phyloP scores from a whole-genome alignment of 179 eudicot genomes.

The Pouteria campechiana region DNA sequence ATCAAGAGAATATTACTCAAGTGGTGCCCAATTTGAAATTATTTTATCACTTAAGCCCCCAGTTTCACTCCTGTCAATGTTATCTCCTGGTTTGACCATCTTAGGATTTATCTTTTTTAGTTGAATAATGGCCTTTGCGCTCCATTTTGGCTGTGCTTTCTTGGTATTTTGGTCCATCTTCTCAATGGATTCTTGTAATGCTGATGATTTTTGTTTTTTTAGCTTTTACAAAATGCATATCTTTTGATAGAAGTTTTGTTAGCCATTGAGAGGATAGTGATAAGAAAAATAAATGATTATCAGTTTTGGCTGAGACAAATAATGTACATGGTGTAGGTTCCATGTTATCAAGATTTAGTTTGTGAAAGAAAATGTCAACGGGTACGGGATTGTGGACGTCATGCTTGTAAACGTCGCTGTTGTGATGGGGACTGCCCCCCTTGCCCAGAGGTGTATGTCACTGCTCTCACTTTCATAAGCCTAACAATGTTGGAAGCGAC shows the following conservation, averaged over 20 bases:
- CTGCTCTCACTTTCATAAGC: neutral
- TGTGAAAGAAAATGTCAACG: constrained; percentile 91
- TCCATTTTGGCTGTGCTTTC: too few relatives aligned
- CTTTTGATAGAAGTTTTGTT: too few relatives aligned
- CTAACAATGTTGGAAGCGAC: neutral
- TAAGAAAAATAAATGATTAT: too few relatives aligned
- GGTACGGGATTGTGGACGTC: constrained; percentile 90
- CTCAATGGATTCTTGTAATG: neutral
- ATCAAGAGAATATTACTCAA: too few relatives aligned
- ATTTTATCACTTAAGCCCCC: too few relatives aligned
- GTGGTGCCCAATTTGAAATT: too few relatives aligned
- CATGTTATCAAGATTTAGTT: constrained; percentile 90
- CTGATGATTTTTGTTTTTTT: neutral
- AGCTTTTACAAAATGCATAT: constrained; percentile 2
- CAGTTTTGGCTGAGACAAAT: too few relatives aligned
- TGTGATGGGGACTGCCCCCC: constrained; percentile 97
- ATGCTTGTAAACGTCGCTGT: constrained; percentile 93
- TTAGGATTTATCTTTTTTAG: too few relatives aligned
- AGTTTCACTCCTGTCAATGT: too few relatives aligned
- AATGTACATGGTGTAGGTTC: constrained; percentile 65
- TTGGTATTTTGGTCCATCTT: neutral
- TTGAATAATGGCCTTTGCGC: too few relatives aligned
- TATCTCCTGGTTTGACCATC: too few relatives aligned
- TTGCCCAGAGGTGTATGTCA: constrained; percentile 64
- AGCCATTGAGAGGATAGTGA: too few relatives aligned